phyloP scores from a whole-genome alignment of 441 rosid genomes.

The Rhodomyrtus psidioides region DNA sequence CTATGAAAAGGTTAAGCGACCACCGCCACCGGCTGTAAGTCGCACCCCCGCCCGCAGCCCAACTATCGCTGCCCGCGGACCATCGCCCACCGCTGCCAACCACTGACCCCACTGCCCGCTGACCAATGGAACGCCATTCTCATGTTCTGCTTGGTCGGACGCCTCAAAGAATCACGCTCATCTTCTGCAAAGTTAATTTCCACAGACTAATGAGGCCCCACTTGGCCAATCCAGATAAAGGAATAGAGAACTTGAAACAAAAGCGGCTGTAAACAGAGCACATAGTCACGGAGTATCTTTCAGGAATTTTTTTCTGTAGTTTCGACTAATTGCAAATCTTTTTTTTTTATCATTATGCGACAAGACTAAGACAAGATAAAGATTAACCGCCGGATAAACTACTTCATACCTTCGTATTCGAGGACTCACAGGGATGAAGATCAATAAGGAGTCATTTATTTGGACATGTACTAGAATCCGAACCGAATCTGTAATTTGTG shows the following conservation, averaged over 20 bases:
- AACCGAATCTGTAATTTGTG: background rate
- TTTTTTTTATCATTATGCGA: background rate
- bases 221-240: background rate
- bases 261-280: too few species aligned
- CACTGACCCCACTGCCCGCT: too few species aligned
- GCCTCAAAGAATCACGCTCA: too few species aligned
- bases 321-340: background rate
- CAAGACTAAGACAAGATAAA: background rate
- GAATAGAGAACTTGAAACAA: background rate
- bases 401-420: background rate
- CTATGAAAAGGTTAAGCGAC: too few species aligned
- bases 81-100: too few species aligned
- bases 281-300: background rate
- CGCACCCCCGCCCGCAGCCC: too few species aligned
- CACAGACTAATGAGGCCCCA: background rate
- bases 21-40: too few species aligned
- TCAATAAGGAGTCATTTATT: too few species aligned
- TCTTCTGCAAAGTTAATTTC: too few species aligned
- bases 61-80: too few species aligned
- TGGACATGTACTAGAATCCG: background rate
- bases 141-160: conserved; percentile 45
- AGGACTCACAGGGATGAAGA: too few species aligned
- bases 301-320: background rate
- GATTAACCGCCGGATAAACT: background rate
- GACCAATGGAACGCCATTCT: conserved; percentile 48